Percentiles rank a stretch among this genome's conserved stretches.
phyloP scores from a whole-genome alignment of 2,329 filamentous ascomycete genomes.

The Fusarium sp. region DNA sequence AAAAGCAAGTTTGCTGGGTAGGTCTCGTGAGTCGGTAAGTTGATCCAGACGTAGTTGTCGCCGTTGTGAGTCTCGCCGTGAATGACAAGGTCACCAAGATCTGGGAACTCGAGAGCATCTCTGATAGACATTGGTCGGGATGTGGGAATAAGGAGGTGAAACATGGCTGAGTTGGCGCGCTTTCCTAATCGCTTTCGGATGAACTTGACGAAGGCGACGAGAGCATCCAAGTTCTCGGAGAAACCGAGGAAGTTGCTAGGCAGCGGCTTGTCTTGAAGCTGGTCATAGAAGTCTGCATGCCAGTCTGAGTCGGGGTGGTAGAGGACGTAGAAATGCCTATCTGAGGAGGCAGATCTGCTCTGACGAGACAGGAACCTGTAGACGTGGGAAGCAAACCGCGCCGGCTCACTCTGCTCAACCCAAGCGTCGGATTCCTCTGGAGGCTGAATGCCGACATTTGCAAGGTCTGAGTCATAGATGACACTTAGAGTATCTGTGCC shows the following conservation, averaged over 20 bases:
- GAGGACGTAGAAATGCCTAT: constrained; percentile 35
- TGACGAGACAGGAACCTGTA: constrained; percentile 33
- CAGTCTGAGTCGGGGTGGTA: constrained; percentile 37
- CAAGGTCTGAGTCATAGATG: constrained; percentile 35
- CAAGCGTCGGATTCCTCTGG: constrained; percentile 35
- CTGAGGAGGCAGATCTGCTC: constrained; percentile 30
- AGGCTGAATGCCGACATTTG: constrained; percentile 31
- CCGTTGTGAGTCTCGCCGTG: constrained; percentile 37
- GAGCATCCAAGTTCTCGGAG: constrained; percentile 37
- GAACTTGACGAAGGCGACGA: constrained; percentile 32
- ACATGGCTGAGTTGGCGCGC: constrained; percentile 35
- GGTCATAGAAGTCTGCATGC: constrained; percentile 35
- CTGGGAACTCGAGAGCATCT: constrained; percentile 35
- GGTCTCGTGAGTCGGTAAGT: constrained; percentile 24
- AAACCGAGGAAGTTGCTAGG: constrained; percentile 37
- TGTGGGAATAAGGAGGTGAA: constrained; percentile 36
- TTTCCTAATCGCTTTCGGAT: constrained; percentile 36
- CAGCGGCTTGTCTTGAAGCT: constrained; percentile 34
- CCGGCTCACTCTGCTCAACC: constrained; percentile 25
- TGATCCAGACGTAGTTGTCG: constrained; percentile 38
- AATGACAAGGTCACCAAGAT: constrained; percentile 29
- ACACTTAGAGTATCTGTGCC: constrained; percentile 25
- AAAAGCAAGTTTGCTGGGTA: constrained; percentile 30
- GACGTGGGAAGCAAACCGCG: constrained; percentile 30
- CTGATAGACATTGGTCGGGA: constrained; percentile 34